Evolutionary conservation across 208 protist genomes (phyloP).

Genomic region (Leishmania major): DNA sequence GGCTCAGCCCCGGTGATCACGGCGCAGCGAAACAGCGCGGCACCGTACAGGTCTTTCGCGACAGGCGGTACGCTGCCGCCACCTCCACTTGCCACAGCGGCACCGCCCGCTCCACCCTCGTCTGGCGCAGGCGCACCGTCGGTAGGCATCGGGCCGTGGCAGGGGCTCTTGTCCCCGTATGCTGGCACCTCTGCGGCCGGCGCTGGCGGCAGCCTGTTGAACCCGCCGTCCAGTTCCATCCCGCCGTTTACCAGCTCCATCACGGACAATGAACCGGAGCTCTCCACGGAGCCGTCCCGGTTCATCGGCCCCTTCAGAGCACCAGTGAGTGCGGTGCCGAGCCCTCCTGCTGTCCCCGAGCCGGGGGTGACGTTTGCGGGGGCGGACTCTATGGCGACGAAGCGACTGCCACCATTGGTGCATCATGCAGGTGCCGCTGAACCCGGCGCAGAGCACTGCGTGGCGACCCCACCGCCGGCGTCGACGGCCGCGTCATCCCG

Average conservation of each 20-base stretch:
- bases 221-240: background rate
- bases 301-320: constrained; percentile 8
- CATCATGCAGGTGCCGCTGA: background rate
- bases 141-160: constrained; percentile 3
- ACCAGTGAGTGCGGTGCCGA: background rate
- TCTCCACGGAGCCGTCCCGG: constrained; percentile 12
- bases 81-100: constrained; percentile 20
- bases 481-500: background rate
- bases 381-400: background rate
- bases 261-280: constrained; percentile 9
- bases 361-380: background rate
- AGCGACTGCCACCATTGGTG: background rate
- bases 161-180: constrained; percentile 12
- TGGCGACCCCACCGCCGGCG: background rate
- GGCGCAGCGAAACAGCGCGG: background rate
- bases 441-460: background rate
- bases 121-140: background rate
- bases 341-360: background rate
- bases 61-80: constrained; percentile 20
- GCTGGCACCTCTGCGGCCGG: background rate
- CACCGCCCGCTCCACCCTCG: background rate
- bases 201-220: background rate
- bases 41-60: constrained; percentile 7
- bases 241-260: background rate
- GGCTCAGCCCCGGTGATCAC: background rate